phyloP scores from a whole-genome alignment of 352 stramenopile genomes.

The Phytophthora ohioensis region DNA sequence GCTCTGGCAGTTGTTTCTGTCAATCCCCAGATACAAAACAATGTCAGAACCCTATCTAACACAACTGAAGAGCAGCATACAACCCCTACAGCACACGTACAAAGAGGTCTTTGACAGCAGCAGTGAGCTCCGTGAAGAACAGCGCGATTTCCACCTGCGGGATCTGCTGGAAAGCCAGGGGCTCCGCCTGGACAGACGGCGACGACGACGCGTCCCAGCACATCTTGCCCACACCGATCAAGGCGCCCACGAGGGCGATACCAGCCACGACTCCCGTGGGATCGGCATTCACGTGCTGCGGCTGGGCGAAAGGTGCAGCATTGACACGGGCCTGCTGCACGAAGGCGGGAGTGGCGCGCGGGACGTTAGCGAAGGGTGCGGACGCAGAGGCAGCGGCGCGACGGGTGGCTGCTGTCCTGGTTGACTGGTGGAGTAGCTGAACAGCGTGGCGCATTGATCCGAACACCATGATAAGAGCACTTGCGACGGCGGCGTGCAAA shows the following conservation, averaged over 20 bases:
- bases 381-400: conserved; percentile 17
- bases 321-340: conserved; percentile 25
- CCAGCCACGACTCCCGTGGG: conserved; percentile 72
- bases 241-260: conserved; percentile 71
- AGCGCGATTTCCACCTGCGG: conserved; percentile 62
- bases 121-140: conserved; percentile 81
- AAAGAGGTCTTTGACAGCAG: conserved; percentile 69
- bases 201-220: conserved; percentile 82
- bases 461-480: conserved; percentile 37
- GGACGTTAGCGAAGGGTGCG: neutral
- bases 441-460: conserved; percentile 35
- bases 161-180: conserved; percentile 59
- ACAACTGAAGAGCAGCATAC: neutral
- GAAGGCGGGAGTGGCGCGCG: conserved; percentile 5
- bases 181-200: conserved; percentile 4
- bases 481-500: neutral
- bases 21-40: conserved; percentile 2
- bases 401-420: conserved; percentile 8
- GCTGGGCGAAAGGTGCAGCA: conserved; percentile 14
- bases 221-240: conserved; percentile 86
- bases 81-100: conserved; percentile 45
- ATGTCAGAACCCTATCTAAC: conserved; percentile 3
- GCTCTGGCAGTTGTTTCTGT: conserved; percentile 72
- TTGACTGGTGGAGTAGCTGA: conserved; percentile 37
- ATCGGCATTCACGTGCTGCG: conserved; percentile 54